Evolutionary conservation across 2,329 filamentous ascomycete species (phyloP).

Genomic region (Rhynchosporium agropyri): DNA sequence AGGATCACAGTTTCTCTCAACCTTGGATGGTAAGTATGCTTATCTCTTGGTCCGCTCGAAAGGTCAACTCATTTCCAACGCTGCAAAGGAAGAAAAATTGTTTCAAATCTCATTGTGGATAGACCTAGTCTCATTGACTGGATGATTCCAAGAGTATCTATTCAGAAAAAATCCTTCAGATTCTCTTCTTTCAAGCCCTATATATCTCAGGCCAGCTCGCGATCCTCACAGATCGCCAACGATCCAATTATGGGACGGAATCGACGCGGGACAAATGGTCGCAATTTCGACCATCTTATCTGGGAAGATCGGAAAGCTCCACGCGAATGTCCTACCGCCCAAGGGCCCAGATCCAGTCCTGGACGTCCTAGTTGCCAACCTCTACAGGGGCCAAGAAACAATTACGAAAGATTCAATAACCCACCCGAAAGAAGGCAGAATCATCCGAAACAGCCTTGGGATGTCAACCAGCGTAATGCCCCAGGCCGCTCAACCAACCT

Average conservation of each 20-base stretch:
- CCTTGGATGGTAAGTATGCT: not conserved
- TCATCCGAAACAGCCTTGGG: not conserved
- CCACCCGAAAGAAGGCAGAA: conserved; percentile 9
- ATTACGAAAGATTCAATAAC: not conserved
- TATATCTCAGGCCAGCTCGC: conserved; percentile 8
- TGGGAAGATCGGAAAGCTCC: not conserved
- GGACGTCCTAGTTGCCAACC: not conserved
- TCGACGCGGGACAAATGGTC: not conserved
- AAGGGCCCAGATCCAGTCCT: not conserved
- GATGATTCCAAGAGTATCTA: conserved; percentile 27
- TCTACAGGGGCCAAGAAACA: not conserved
- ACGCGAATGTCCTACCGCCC: not conserved
- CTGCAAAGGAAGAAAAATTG: conserved; percentile 2
- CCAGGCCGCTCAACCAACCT: not conserved
- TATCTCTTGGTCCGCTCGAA: not conserved
- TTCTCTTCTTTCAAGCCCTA: conserved; percentile 10
- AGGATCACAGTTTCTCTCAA: not conserved
- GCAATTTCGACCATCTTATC: not conserved
- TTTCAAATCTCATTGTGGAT: conserved; percentile 13
- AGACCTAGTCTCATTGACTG: conserved; percentile 18
- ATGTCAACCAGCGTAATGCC: conserved; percentile 9
- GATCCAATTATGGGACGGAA: conserved; percentile 15
- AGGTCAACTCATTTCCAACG: not conserved
- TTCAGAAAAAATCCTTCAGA: conserved; percentile 9
- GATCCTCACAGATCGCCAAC: not conserved